These are phyloP conservation scores for Aspergillus funiculosus DNA, from an alignment of 495 filamentous ascomycete species.

Conservation along the genomic window DNA sequence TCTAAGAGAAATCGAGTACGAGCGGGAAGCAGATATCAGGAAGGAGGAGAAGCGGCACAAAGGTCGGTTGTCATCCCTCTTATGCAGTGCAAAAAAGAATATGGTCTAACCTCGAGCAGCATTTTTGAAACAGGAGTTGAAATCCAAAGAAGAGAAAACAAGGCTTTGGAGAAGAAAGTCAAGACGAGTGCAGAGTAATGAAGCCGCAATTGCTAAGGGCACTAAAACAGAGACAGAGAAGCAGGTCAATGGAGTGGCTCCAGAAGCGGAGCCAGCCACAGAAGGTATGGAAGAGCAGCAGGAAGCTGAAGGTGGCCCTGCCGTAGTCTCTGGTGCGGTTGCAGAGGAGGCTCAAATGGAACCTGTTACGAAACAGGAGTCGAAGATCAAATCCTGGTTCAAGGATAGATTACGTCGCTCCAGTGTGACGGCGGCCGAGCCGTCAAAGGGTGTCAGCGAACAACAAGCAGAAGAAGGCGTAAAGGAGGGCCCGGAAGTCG, in stretches of 20 bases:
- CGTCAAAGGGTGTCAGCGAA: neutral
- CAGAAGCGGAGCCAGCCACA: too few species aligned
- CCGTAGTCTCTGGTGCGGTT: slow-evolving; percentile 13
- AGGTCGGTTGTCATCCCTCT: slow-evolving; percentile 32
- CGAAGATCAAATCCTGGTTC: slow-evolving; percentile 57
- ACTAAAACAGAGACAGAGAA: neutral
- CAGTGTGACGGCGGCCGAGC: slow-evolving; percentile 22
- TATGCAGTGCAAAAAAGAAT: neutral
- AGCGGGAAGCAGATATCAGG: slow-evolving; percentile 51
- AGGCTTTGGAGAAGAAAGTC: slow-evolving; percentile 30
- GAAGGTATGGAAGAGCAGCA: slow-evolving; percentile 1
- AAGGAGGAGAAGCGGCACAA: slow-evolving; percentile 46
- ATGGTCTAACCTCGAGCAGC: slow-evolving; percentile 35
- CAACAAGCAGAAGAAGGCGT: neutral
- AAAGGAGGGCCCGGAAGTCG: neutral
- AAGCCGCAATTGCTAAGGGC: slow-evolving; percentile 9
- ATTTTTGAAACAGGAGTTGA: slow-evolving; percentile 32
- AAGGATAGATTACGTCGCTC: slow-evolving; percentile 47
- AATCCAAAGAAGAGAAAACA: slow-evolving; percentile 24
- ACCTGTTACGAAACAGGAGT: slow-evolving; percentile 25
- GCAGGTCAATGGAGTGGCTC: slow-evolving; percentile 5
- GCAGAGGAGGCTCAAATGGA: slow-evolving; percentile 21
- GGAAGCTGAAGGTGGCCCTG: neutral
- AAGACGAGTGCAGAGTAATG: slow-evolving; percentile 17
- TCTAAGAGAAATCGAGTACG: slow-evolving; percentile 39